Base-by-base conservation (phyloP, 805 yeast genomes). In the Wickerhamiella alocasiicola region DNA sequence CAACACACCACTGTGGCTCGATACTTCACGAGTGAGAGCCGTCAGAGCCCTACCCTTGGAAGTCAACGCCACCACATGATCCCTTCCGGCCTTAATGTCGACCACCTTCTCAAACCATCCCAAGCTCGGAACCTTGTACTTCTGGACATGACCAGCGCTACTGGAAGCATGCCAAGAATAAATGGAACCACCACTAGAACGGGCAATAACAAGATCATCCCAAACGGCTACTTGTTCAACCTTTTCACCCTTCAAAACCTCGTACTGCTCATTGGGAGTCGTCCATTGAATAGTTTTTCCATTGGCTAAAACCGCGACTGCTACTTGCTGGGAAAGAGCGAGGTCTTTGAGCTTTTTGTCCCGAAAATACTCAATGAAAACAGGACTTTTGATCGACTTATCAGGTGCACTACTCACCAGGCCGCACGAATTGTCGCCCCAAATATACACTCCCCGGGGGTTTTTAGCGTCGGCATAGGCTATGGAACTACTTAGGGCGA, bases 241-340 rank as follows among this genome's bases (percentile, higher is more conserved):
- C 6, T 67, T 56, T 47, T 72, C 65, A 6, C 75, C 76, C 34
- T 60, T 63, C 13, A 78, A 46, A 2, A 74, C 60, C 17, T 53
- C 43, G 35, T 52, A 43, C 3, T 70, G 68, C 1, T 46, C 47
- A 3, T 53, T 43, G 1, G 49, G 46, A 13, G 63, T 56, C 3
- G 49, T 45, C 81, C 87, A 83, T 54, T 79, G 81, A 42, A 74
- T 75, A 24, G 84, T 65, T 51, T 79, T 71, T 15, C 96, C 97
- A 12, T 69, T 70, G 1, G 67, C 66, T 45, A 76, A 72, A 13
- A 83, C 71, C 0, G 84, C 84, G 4, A 68, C 55, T 1, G 62
- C 70, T 24, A 63, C 56, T 6, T 59, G 57, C 4, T 65, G 66
- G 18, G 67, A 63, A 2, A 83, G 53, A 16, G 66, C 62, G 4